Conservation (phyloP, 2,329 filamentous ascomycete species). For the Acrodontium crateriforme region DNA sequence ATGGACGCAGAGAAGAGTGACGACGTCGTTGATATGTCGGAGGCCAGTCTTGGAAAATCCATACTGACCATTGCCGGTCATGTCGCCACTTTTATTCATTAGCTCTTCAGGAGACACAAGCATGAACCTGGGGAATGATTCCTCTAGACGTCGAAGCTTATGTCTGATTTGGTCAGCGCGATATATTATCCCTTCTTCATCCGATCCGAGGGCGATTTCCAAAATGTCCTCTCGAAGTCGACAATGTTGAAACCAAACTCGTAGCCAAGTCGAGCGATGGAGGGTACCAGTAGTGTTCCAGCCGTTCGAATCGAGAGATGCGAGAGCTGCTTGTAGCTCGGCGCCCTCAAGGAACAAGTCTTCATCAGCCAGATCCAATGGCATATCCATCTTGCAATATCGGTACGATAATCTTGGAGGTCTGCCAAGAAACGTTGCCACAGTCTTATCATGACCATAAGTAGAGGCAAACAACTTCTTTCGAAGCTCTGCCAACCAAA, state of each 20-base stretch:
- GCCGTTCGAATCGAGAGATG: slow-evolving; percentile 33
- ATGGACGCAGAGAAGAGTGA: slow-evolving; percentile 28
- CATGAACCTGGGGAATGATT: slow-evolving; percentile 20
- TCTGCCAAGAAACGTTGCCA: slow-evolving; percentile 27
- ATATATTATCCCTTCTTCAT: slow-evolving; percentile 24
- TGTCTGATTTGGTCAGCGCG: slow-evolving; percentile 26
- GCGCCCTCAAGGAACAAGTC: slow-evolving; percentile 33
- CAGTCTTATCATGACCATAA: slow-evolving; percentile 21
- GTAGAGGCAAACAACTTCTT: slow-evolving; percentile 21
- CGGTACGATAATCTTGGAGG: slow-evolving; percentile 37
- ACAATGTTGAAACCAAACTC: slow-evolving; percentile 36
- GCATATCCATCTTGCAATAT: slow-evolving; percentile 40
- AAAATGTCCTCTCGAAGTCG: slow-evolving; percentile 45
- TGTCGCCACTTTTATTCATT: slow-evolving; percentile 7
- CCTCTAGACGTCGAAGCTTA: slow-evolving; percentile 26
- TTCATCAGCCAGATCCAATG: slow-evolving; percentile 40
- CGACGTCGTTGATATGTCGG: slow-evolving; percentile 27
- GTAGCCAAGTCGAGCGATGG: slow-evolving; percentile 31
- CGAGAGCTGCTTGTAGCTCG: slow-evolving; percentile 26
- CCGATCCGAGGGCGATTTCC: slow-evolving; percentile 38
- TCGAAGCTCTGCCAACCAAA: slow-evolving; percentile 20
- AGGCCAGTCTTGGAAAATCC: slow-evolving; percentile 4
- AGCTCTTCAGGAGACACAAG: slow-evolving; percentile 15
- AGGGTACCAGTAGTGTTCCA: slow-evolving; percentile 38
- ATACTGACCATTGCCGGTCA: slow-evolving; percentile 3